These are phyloP conservation scores for Stagonosporopsis chrysanthemi DNA, from an alignment of 2,329 filamentous ascomycete species.

Conservation along the genomic window DNA sequence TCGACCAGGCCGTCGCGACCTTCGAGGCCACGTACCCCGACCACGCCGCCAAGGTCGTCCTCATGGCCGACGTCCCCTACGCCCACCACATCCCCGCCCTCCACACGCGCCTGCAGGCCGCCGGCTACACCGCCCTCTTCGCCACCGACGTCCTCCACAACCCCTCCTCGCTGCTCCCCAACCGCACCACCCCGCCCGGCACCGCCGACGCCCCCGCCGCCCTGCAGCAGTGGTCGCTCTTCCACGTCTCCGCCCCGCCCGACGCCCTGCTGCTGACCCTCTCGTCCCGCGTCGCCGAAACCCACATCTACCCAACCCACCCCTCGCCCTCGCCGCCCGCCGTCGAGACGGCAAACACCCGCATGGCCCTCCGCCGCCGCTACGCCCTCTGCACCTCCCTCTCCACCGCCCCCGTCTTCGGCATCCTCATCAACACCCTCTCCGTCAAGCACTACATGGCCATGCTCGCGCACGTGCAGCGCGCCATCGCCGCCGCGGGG, in stretches of 20 bases:
- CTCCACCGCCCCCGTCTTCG: conserved; percentile 82
- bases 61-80: conserved; percentile 92
- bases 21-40: conserved; percentile 76
- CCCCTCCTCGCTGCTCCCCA: conserved; percentile 82
- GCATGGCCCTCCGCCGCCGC: conserved; percentile 76
- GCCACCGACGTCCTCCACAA: conserved; percentile 77
- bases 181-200: conserved; percentile 71
- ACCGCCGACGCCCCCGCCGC: conserved; percentile 51
- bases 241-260: conserved; percentile 84
- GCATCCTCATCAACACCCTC: conserved; percentile 94
- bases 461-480: conserved; percentile 76
- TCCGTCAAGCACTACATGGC: conserved; percentile 89
- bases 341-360: conserved; percentile 59
- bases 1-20: conserved; percentile 63
- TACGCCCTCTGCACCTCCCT: conserved; percentile 87
- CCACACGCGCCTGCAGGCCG: conserved; percentile 59
- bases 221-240: conserved; percentile 75
- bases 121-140: conserved; percentile 75
- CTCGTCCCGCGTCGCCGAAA: conserved; percentile 77
- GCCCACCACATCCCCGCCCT: conserved; percentile 74
- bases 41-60: conserved; percentile 68
- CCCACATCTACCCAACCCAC: conserved; percentile 77
- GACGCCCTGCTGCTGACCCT: conserved; percentile 86
- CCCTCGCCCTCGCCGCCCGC: conserved; percentile 28
- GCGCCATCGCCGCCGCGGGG: conserved; percentile 76